phyloP scores from a whole-genome alignment of 352 stramenopile genomes.

The Globisporangium emineosum region DNA sequence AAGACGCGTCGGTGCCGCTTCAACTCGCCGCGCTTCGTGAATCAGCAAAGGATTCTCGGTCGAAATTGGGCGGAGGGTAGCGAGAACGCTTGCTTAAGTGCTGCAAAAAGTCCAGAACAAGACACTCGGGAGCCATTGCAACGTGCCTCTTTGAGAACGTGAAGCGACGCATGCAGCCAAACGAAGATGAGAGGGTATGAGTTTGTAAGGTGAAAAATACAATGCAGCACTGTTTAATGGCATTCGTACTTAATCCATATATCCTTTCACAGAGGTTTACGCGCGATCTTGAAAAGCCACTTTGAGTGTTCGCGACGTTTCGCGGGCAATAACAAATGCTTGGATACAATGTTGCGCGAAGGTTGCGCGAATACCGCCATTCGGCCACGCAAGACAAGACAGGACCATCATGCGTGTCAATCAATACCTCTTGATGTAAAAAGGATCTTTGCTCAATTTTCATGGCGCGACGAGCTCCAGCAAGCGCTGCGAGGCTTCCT shows the following conservation, averaged over 20 bases:
- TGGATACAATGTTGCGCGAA: conserved; percentile 12
- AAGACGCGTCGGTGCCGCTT: conserved; percentile 20
- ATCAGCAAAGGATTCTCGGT: not conserved
- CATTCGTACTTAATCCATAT: not conserved
- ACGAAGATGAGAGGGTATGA: not conserved
- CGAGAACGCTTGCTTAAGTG: conserved; percentile 8
- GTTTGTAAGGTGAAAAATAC: not conserved
- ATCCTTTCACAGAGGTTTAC: not conserved
- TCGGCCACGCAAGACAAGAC: not conserved
- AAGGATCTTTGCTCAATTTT: not conserved
- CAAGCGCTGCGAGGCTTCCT: conserved; percentile 32
- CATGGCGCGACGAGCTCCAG: conserved; percentile 21
- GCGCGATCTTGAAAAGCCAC: not conserved
- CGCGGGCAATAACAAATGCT: not conserved
- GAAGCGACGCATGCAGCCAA: conserved; percentile 9
- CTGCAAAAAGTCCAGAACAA: not conserved
- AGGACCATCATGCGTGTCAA: not conserved
- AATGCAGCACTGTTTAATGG: not conserved
- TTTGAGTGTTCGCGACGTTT: not conserved
- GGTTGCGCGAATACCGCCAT: conserved; percentile 1
- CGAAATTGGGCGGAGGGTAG: not conserved
- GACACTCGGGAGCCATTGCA: not conserved
- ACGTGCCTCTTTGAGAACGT: not conserved
- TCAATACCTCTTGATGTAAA: not conserved
- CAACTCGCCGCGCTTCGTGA: conserved; percentile 12